phyloP scores from a whole-genome alignment of 805 yeast genomes.

The Isabelozyma pseudorhagii region DNA sequence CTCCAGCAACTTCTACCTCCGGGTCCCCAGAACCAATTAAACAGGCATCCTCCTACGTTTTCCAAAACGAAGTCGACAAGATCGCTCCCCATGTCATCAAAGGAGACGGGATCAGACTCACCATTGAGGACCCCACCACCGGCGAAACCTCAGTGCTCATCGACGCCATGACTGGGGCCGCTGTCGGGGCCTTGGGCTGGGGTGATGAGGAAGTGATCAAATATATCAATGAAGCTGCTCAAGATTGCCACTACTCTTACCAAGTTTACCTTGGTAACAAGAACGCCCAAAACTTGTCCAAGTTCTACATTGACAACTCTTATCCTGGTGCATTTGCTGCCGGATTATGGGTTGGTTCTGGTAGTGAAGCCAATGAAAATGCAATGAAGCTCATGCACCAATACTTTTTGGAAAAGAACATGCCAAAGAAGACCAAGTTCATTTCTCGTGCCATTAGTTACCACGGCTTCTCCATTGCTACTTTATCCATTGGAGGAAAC shows the following conservation, averaged over 20 bases:
- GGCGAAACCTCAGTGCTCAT: constrained; percentile 22
- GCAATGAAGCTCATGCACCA: constrained; percentile 25
- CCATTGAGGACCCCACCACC: constrained; percentile 40
- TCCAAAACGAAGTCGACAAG: constrained; percentile 40
- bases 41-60: constrained; percentile 29
- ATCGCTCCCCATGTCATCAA: constrained; percentile 36
- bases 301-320: constrained; percentile 31
- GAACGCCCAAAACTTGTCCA: constrained; percentile 21
- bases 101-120: constrained; percentile 42
- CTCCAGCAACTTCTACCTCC: constrained; percentile 10
- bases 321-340: constrained; percentile 41
- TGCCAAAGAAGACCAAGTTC: constrained; percentile 18
- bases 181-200: constrained; percentile 33
- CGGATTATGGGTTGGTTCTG: constrained; percentile 37
- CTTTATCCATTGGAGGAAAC: constrained; percentile 18
- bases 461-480: constrained; percentile 27
- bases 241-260: constrained; percentile 18
- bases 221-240: constrained; percentile 18
- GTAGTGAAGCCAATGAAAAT: constrained; percentile 28
- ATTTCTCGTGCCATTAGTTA: constrained; percentile 24
- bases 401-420: constrained; percentile 21
- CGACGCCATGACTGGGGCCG: constrained; percentile 30
- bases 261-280: constrained; percentile 21
- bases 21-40: constrained; percentile 7
- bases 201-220: constrained; percentile 21